Percentiles rank a stretch among this genome's conserved stretches.
phyloP scores from a whole-genome alignment of 2,329 filamentous ascomycete genomes.

The Pyricularia sp. region DNA sequence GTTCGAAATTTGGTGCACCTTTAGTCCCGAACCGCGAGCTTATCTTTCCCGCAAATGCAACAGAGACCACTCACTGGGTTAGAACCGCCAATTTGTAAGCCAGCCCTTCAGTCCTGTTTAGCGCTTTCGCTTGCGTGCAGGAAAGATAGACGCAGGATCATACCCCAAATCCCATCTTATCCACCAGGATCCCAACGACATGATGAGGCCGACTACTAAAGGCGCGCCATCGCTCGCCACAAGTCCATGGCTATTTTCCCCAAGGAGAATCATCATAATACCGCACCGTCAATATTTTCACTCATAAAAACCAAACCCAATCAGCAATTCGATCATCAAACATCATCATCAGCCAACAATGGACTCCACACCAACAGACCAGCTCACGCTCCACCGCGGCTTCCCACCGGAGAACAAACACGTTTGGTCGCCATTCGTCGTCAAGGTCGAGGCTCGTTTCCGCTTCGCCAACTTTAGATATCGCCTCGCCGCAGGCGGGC shows the following conservation, averaged over 20 bases:
- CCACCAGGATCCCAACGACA: not conserved
- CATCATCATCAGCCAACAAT: not conserved
- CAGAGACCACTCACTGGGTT: not conserved
- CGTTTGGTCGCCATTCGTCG: slow-evolving; percentile 53
- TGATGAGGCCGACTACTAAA: not conserved
- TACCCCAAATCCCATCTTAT: not conserved
- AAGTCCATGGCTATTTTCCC: not conserved
- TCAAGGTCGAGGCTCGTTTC: slow-evolving; percentile 52
- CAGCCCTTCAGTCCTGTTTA: not conserved
- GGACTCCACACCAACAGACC: not conserved
- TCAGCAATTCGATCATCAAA: not conserved
- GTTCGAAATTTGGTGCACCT: not conserved
- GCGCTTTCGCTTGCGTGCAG: not conserved
- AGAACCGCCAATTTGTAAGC: not conserved
- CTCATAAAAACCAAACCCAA: not conserved
- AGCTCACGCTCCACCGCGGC: slow-evolving; percentile 41
- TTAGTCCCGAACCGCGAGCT: not conserved
- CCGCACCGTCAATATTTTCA: not conserved
- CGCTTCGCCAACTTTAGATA: slow-evolving; percentile 43
- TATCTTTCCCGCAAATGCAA: not conserved
- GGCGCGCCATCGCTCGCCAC: not conserved
- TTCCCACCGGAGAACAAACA: slow-evolving; percentile 29
- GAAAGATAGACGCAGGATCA: not conserved
- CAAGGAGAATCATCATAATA: not conserved
- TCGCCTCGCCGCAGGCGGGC: slow-evolving; percentile 31